These are phyloP conservation scores for Citrus maxima DNA, from an alignment of 345 rosid species.

Conservation along the genomic window DNA sequence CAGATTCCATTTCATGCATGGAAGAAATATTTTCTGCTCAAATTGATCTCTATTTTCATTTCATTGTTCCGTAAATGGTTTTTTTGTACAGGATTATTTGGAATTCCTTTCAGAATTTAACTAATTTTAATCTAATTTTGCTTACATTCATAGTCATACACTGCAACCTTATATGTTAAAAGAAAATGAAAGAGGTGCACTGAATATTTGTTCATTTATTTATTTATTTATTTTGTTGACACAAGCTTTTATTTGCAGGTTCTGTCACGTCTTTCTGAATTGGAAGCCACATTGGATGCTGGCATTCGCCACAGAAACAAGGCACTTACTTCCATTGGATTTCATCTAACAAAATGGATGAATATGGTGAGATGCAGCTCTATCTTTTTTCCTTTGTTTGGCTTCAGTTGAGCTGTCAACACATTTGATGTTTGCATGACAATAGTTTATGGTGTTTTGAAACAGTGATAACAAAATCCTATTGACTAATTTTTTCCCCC, in stretches of 20 bases:
- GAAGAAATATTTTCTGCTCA: background rate
- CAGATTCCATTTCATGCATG: constrained; percentile 5
- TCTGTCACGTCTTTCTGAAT: constrained; percentile 78
- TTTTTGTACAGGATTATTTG: background rate
- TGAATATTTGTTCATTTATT: background rate
- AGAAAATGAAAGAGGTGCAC: background rate
- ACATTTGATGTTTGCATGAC: background rate
- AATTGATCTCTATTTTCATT: background rate
- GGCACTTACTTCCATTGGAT: constrained; percentile 70
- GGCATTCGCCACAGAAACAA: constrained; percentile 78
- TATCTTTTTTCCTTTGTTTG: background rate
- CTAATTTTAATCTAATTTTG: background rate
- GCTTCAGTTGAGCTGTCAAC: background rate
- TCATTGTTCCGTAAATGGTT: background rate
- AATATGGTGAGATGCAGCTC: constrained; percentile 51
- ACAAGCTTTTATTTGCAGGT: constrained; percentile 49
- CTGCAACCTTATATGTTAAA: background rate
- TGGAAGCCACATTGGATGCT: constrained; percentile 89
- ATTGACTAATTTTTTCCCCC: background rate
- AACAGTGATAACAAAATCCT: background rate
- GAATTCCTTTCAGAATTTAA: background rate
- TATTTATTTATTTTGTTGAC: background rate
- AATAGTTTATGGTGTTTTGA: constrained; percentile 1
- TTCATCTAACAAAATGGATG: constrained; percentile 71
- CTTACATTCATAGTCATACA: background rate